Conservation (phyloP, 2,329 filamentous ascomycete genomes). For the Botrytis deweyae region DNA sequence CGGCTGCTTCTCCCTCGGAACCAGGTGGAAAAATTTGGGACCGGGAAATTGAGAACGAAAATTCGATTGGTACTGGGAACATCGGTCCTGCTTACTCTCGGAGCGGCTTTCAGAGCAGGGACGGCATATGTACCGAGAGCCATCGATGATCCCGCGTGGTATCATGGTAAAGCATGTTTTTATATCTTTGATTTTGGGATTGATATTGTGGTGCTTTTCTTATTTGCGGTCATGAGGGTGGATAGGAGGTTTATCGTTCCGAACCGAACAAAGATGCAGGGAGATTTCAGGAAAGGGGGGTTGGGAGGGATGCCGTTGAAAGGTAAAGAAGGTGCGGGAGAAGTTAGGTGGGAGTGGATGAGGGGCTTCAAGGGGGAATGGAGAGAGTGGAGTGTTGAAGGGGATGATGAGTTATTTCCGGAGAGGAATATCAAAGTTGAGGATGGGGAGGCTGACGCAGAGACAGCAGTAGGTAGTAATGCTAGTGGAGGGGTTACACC, state of each 20-base stretch:
- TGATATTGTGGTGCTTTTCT: slow-evolving; percentile 66
- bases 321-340: background rate
- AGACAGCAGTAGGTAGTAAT: background rate
- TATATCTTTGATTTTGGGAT: slow-evolving; percentile 78
- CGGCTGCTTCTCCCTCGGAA: slow-evolving; percentile 34
- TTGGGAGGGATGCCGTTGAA: background rate
- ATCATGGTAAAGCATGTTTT: slow-evolving; percentile 65
- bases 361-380: slow-evolving; percentile 14
- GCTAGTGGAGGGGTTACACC: background rate
- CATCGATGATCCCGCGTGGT: slow-evolving; percentile 19
- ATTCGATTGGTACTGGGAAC: slow-evolving; percentile 60
- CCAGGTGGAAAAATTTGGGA: slow-evolving; percentile 59
- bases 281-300: slow-evolving; percentile 40
- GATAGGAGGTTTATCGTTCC: slow-evolving; percentile 75
- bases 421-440: background rate
- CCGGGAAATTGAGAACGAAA: slow-evolving; percentile 65
- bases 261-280: slow-evolving; percentile 60
- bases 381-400: slow-evolving; percentile 6
- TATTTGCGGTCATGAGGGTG: slow-evolving; percentile 67
- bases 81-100: slow-evolving; percentile 60
- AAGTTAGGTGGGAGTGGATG: slow-evolving; percentile 12
- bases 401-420: slow-evolving; percentile 2
- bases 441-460: slow-evolving; percentile 1
- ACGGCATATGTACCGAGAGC: slow-evolving; percentile 50
- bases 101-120: slow-evolving; percentile 55